Conservation (phyloP, 2,329 filamentous ascomycete species). For the Dothiorella sarmentorum region DNA sequence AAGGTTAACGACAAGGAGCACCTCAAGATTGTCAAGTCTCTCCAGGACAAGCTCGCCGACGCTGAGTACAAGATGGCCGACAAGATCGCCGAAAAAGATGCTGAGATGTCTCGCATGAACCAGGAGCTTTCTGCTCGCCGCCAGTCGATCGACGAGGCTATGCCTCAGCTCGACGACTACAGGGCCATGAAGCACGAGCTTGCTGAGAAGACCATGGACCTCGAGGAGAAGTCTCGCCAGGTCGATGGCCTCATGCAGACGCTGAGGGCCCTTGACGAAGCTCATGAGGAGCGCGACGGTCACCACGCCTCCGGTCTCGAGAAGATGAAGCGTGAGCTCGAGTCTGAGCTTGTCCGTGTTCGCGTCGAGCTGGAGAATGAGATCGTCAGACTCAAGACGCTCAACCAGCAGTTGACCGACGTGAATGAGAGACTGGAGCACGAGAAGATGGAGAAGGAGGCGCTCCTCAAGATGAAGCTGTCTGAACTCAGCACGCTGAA, state of each 20-base stretch:
- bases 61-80: slow-evolving; percentile 15
- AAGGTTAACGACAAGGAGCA: slow-evolving; percentile 13
- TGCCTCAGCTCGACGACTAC: slow-evolving; percentile 16
- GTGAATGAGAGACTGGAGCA: slow-evolving; percentile 15
- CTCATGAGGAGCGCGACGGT: slow-evolving; percentile 16
- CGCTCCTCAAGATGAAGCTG: background rate
- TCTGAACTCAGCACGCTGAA: background rate
- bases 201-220: slow-evolving; percentile 15
- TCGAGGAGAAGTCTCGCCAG: slow-evolving; percentile 17
- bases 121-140: slow-evolving; percentile 15
- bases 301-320: slow-evolving; percentile 12
- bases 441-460: background rate
- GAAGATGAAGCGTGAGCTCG: slow-evolving; percentile 15
- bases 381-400: slow-evolving; percentile 17
- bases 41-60: slow-evolving; percentile 16
- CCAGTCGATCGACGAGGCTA: slow-evolving; percentile 16
- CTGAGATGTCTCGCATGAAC: slow-evolving; percentile 18
- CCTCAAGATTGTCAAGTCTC: slow-evolving; percentile 12
- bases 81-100: slow-evolving; percentile 16
- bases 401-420: slow-evolving; percentile 16
- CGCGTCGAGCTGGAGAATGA: slow-evolving; percentile 16
- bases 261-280: slow-evolving; percentile 6
- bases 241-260: slow-evolving; percentile 19
- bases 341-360: background rate
- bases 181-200: slow-evolving; percentile 13